A percentile compares a stretch with the other conserved stretches of the same genome.
These are phyloP conservation scores for Malassezia psittaci DNA, from an alignment of 1,284 basidiomycete genomes.

Conservation along the genomic window DNA sequence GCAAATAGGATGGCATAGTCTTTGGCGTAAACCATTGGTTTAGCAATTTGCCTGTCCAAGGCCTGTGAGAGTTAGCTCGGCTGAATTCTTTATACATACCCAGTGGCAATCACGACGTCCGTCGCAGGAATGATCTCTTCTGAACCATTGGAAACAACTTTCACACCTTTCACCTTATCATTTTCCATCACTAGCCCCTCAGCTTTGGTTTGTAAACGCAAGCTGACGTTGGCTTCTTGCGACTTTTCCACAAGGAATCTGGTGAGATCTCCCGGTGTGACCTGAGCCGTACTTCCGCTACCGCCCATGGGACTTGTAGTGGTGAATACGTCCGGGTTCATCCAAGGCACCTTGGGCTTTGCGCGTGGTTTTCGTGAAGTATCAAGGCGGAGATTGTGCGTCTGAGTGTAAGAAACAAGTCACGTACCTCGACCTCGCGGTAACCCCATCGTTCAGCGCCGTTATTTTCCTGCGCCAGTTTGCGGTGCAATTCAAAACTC, in stretches of 20 bases:
- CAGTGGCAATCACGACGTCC: conserved; percentile 63
- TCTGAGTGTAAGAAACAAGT: conserved; percentile 15
- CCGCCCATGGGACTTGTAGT: conserved; percentile 47
- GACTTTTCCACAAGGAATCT: conserved; percentile 60
- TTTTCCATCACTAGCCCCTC: conserved; percentile 20
- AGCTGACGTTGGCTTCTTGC: conserved; percentile 49
- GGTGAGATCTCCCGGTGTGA: conserved; percentile 70
- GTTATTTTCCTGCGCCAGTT: conserved; percentile 61
- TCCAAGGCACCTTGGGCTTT: conserved; percentile 37
- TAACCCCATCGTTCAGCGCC: conserved; percentile 74
- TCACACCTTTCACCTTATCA: conserved; percentile 20
- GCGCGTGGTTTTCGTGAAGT: conserved; percentile 21
- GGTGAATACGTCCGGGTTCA: conserved; percentile 39
- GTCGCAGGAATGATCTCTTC: conserved; percentile 31
- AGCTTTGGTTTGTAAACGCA: conserved; percentile 46
- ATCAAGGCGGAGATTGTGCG: conserved; percentile 30
- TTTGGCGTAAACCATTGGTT: conserved; percentile 51
- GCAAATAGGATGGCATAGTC: conserved; percentile 36
- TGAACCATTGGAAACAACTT: conserved; percentile 14
- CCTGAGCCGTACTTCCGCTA: conserved; percentile 60
- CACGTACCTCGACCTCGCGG: conserved; percentile 55
- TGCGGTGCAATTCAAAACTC: conserved; percentile 68
- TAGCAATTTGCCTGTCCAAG: conserved; percentile 66
- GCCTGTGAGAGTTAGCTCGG: conserved; percentile 48
- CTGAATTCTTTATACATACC: conserved; percentile 8